A percentile compares a stretch with the other conserved stretches of the same genome.
Conservation (phyloP, 352 stramenopile species). For the Globisporangium mamillatum region DNA sequence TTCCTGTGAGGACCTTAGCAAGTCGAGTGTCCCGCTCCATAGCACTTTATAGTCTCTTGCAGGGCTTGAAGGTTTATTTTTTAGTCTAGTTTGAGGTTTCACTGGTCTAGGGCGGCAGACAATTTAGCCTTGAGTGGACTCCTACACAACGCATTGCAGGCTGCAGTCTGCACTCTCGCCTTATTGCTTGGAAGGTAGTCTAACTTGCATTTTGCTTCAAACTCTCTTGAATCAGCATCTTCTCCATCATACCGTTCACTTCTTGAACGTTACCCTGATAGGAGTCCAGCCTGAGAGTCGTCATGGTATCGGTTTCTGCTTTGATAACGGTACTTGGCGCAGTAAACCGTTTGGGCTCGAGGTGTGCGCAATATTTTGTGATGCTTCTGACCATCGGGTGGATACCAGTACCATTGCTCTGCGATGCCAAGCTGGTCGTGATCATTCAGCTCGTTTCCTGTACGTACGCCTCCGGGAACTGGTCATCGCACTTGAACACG, state of each 20-base stretch:
- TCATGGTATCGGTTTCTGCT: conserved; percentile 41
- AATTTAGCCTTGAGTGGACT: too few relatives aligned
- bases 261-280: conserved; percentile 54
- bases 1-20: too few relatives aligned
- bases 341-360: conserved; percentile 8
- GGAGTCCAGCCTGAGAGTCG: conserved; percentile 38
- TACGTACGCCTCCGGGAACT: conserved; percentile 7
- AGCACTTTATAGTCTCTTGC: too few relatives aligned
- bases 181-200: too few relatives aligned
- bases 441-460: conserved; percentile 7
- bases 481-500: conserved; percentile 9
- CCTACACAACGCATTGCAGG: too few relatives aligned
- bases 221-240: conserved; percentile 44
- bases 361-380: conserved; percentile 2
- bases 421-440: background rate
- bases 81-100: too few relatives aligned
- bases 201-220: conserved; percentile 1
- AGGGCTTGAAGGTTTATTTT: too few relatives aligned
- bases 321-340: background rate
- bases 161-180: too few relatives aligned
- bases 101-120: too few relatives aligned
- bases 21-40: too few relatives aligned
- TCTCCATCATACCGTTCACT: conserved; percentile 46
- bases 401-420: background rate
- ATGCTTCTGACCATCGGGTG: background rate